These are phyloP conservation scores for Naegleria gruberi DNA, from an alignment of 208 protist genomes.

Conservation along the genomic window DNA sequence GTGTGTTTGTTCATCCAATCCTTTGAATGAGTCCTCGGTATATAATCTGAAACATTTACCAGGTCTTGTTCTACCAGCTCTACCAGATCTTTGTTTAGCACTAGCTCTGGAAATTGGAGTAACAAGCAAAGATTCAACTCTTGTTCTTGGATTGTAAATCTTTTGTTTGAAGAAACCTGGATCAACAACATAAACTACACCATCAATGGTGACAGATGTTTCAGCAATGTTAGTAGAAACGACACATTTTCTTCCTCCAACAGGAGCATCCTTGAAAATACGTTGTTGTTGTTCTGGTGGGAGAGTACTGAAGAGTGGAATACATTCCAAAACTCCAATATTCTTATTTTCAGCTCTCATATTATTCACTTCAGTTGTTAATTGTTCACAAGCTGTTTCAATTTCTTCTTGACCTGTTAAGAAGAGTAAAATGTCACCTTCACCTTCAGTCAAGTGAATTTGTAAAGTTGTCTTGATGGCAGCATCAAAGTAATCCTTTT, in stretches of 20 bases:
- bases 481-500: conserved; percentile 80
- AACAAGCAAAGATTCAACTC: conserved; percentile 93
- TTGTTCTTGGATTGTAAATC: conserved; percentile 82
- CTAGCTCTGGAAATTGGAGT: conserved; percentile 94
- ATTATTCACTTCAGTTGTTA: conserved; percentile 35
- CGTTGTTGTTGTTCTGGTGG: conserved; percentile 15
- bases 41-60: conserved; percentile 96
- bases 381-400: conserved; percentile 60
- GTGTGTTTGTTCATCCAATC: conserved; percentile 36
- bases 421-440: conserved; percentile 96
- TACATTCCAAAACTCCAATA: conserved; percentile 52
- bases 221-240: conserved; percentile 99
- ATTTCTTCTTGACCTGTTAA: conserved; percentile 96
- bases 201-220: conserved; percentile 98
- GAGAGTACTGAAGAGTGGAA: conserved; percentile 53
- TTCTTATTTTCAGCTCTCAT: neutral
- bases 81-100: conserved; percentile 97
- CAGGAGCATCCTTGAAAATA: conserved; percentile 32
- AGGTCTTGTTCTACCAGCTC: conserved; percentile 93
- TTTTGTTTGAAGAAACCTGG: conserved; percentile 97
- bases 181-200: conserved; percentile 98
- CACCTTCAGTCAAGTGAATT: conserved; percentile 60
- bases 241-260: conserved; percentile 79
- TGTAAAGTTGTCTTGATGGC: conserved; percentile 66
- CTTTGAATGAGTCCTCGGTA: conserved; percentile 60